A percentile compares a stretch with the other conserved stretches of the same genome.
Evolutionary conservation across 139 green algal genomes (phyloP).

Genomic region (Coccomyxa sp.): DNA sequence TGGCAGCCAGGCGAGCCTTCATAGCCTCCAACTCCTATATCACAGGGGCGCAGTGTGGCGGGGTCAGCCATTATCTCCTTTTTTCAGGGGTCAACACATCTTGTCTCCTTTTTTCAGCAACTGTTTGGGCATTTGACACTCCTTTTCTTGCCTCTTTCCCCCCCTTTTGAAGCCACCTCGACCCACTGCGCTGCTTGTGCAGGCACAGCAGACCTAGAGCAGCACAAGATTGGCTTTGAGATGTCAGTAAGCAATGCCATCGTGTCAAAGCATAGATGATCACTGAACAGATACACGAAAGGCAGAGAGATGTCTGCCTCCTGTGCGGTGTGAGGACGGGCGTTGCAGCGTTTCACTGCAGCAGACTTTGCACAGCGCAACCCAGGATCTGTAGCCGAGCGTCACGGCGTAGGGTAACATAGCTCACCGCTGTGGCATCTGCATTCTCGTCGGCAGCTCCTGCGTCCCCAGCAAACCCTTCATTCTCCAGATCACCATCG

Average conservation of each 20-base stretch:
- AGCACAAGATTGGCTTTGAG: neutral
- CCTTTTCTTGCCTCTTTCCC: neutral
- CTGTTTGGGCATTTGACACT: neutral
- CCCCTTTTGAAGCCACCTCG: neutral
- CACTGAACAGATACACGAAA: neutral
- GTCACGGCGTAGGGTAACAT: no score
- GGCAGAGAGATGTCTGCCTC: no score
- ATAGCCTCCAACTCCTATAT: slow-evolving; percentile 83
- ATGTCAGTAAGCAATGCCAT: neutral
- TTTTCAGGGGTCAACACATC: neutral
- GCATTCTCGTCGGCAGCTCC: neutral
- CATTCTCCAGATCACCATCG: neutral
- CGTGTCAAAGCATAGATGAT: neutral
- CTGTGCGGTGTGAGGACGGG: neutral
- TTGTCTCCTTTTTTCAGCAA: neutral
- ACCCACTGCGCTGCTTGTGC: neutral
- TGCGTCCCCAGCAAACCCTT: neutral
- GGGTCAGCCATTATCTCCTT: neutral
- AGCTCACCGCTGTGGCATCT: neutral
- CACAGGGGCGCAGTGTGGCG: neutral
- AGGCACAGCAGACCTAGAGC: neutral
- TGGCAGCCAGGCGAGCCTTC: slow-evolving; percentile 81
- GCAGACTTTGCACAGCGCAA: no score
- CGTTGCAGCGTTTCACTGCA: neutral
- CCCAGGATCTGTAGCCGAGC: no score